phyloP scores from a whole-genome alignment of 768 basidiomycete species.

The Russula dissimulans region DNA sequence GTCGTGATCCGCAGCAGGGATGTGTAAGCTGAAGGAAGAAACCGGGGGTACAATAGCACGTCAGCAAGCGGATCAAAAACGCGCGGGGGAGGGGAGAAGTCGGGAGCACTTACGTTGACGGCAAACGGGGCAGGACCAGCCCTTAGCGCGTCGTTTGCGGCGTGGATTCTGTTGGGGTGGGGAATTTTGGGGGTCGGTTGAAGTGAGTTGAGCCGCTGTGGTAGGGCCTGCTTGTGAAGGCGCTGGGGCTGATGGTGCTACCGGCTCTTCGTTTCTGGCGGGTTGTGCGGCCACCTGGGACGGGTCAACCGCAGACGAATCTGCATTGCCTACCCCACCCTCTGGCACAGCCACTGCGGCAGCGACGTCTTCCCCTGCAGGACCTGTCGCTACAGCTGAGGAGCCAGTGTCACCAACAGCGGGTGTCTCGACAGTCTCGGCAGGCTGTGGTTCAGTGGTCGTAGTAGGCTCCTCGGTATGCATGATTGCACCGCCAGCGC shows the following conservation, averaged over 20 bases:
- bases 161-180: constrained; percentile 35
- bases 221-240: constrained; percentile 9
- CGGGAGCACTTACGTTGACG: constrained; percentile 65
- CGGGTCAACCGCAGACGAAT: constrained; percentile 1
- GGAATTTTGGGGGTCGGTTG: constrained; percentile 13
- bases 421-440: constrained; percentile 22
- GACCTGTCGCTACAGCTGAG: constrained; percentile 25
- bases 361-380: constrained; percentile 14
- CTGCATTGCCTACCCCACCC: not conserved
- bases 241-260: not conserved
- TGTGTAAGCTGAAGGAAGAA: constrained; percentile 32
- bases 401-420: constrained; percentile 5
- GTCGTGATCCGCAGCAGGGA: constrained; percentile 37
- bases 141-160: constrained; percentile 88
- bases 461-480: constrained; percentile 37
- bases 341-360: not conserved
- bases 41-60: not conserved
- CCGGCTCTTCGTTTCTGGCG: constrained; percentile 12
- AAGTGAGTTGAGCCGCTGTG: constrained; percentile 12
- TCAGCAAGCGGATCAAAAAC: not conserved
- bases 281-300: constrained; percentile 8
- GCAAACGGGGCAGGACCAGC: constrained; percentile 96
- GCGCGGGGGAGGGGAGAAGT: not conserved
- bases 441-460: constrained; percentile 26
- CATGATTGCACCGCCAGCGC: constrained; percentile 82